Conservation (phyloP, 2,329 filamentous ascomycete species). For the Diaporthe caulivora region DNA sequence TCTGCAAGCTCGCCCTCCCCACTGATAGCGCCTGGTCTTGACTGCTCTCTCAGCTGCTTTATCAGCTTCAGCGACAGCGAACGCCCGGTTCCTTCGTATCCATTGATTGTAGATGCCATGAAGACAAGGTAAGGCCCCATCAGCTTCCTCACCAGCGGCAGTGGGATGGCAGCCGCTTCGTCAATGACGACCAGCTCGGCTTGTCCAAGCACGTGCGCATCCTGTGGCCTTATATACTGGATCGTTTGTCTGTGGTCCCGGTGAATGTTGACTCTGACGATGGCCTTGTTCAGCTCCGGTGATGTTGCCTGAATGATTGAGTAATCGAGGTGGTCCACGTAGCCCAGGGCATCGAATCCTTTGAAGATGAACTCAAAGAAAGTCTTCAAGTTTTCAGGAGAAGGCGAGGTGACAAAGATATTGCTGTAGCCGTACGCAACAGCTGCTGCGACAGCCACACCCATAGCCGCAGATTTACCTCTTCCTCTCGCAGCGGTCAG, state of each 20-base stretch:
- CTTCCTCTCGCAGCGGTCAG: conserved; percentile 93
- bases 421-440: conserved; percentile 98
- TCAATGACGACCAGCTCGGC: conserved; percentile 97
- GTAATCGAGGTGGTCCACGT: conserved; percentile 96
- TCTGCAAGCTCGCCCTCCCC: conserved; percentile 79
- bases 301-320: conserved; percentile 98
- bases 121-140: conserved; percentile 98
- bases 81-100: conserved; percentile 96
- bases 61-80: conserved; percentile 97
- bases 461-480: conserved; percentile 96
- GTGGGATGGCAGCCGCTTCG: conserved; percentile 94
- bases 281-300: conserved; percentile 98
- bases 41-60: conserved; percentile 95
- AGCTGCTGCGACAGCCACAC: conserved; percentile 93
- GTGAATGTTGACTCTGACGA: conserved; percentile 96
- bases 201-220: conserved; percentile 93
- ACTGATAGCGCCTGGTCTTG: conserved; percentile 70
- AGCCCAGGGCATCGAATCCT: conserved; percentile 93
- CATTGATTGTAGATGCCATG: conserved; percentile 99
- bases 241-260: conserved; percentile 96
- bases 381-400: conserved; percentile 98
- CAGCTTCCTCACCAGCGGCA: conserved; percentile 91
- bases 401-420: conserved; percentile 98
- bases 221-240: conserved; percentile 97
- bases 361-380: conserved; percentile 99